Evolutionary conservation across 257 asterid species (phyloP).

Genomic region (Solanum tacnaense): DNA sequence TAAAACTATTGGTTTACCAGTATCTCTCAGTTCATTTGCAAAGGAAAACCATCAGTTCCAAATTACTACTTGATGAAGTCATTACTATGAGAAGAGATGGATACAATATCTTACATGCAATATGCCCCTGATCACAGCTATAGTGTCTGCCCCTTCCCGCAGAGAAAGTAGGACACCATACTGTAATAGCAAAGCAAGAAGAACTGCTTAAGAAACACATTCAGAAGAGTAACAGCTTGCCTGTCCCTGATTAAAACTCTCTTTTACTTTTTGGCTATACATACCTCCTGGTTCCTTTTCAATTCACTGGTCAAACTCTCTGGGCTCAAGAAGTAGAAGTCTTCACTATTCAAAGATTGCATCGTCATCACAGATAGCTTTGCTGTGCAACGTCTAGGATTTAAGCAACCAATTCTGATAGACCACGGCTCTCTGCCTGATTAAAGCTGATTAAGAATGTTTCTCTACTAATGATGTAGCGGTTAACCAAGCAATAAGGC

Average conservation of each 20-base stretch:
- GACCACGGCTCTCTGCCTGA: slow-evolving; percentile 58
- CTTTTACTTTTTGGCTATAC: background rate
- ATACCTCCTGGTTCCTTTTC: slow-evolving; percentile 30
- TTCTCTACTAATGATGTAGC: slow-evolving; percentile 1
- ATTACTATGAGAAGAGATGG: background rate
- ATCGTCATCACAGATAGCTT: slow-evolving; percentile 46
- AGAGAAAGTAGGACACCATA: slow-evolving; percentile 50
- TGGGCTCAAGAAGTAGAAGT: slow-evolving; percentile 57
- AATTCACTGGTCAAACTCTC: slow-evolving; percentile 39
- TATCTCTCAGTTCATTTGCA: background rate
- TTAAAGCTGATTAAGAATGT: slow-evolving; percentile 16
- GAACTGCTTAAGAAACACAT: background rate
- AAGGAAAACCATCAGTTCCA: background rate
- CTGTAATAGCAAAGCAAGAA: slow-evolving; percentile 18
- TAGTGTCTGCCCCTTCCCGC: slow-evolving; percentile 67
- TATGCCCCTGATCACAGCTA: slow-evolving; percentile 50
- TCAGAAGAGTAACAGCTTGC: background rate
- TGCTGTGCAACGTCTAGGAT: slow-evolving; percentile 37
- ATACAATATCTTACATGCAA: slow-evolving; percentile 42
- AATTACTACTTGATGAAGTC: background rate
- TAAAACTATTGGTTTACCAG: background rate
- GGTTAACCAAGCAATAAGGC: background rate
- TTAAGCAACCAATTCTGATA: slow-evolving; percentile 73
- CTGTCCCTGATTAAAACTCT: background rate
- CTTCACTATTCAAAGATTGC: slow-evolving; percentile 37